Conservation (phyloP, 1,284 basidiomycete species). For the Trichosporon coremiiforme region DNA sequence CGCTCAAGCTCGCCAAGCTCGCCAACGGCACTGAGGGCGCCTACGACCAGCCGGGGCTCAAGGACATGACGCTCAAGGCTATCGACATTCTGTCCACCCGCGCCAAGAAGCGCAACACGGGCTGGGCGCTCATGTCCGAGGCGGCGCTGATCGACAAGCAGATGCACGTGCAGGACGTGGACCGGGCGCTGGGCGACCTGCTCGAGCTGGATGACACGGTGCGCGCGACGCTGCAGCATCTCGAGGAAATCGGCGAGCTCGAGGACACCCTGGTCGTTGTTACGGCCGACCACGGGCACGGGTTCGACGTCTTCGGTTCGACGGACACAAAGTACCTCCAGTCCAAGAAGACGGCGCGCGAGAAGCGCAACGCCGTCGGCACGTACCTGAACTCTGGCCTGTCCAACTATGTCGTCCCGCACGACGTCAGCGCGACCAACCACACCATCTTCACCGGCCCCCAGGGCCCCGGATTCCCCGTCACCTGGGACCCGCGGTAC, state of each 20-base stretch:
- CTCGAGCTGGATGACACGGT: slow-evolving; percentile 59
- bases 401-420: slow-evolving; percentile 48
- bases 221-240: slow-evolving; percentile 53
- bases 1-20: slow-evolving; percentile 43
- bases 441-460: slow-evolving; percentile 43
- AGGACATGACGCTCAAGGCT: slow-evolving; percentile 59
- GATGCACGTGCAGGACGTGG: slow-evolving; percentile 56
- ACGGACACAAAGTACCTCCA: slow-evolving; percentile 55
- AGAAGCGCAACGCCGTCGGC: slow-evolving; percentile 56
- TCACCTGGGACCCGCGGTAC: slow-evolving; percentile 56
- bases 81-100: slow-evolving; percentile 55
- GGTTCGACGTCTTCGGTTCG: slow-evolving; percentile 54
- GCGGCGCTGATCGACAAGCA: slow-evolving; percentile 58
- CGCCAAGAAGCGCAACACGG: slow-evolving; percentile 50
- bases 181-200: slow-evolving; percentile 57
- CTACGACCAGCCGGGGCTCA: slow-evolving; percentile 56
- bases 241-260: slow-evolving; percentile 55
- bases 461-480: slow-evolving; percentile 55
- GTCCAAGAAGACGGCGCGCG: slow-evolving; percentile 46
- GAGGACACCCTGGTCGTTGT: slow-evolving; percentile 57
- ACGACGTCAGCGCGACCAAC: slow-evolving; percentile 44
- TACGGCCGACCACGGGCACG: slow-evolving; percentile 57
- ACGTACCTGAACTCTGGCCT: slow-evolving; percentile 53
- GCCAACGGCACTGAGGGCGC: slow-evolving; percentile 46
- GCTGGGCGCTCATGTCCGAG: slow-evolving; percentile 58